Evolutionary conservation across 1,139 yeast species (phyloP).

Genomic region (Sugiyamaella japonica): DNA sequence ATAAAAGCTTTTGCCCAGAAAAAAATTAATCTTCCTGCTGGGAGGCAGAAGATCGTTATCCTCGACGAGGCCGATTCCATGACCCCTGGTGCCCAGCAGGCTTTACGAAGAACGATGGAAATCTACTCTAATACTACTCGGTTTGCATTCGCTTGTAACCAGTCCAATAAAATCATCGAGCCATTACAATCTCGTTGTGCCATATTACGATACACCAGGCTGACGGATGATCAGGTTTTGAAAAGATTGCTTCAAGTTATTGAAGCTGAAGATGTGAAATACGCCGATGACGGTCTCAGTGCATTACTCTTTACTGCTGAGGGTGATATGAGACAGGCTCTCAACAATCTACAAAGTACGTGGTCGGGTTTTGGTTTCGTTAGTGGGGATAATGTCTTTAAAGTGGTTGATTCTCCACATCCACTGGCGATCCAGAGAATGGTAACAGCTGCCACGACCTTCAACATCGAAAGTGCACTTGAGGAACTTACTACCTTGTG

Average conservation of each 20-base stretch:
- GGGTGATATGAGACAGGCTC: conserved; percentile 98
- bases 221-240: conserved; percentile 82
- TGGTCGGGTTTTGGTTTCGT: conserved; percentile 92
- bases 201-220: conserved; percentile 76
- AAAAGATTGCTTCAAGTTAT: conserved; percentile 72
- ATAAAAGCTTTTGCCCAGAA: conserved; percentile 96
- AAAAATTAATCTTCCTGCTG: conserved; percentile 71
- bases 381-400: conserved; percentile 86
- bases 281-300: conserved; percentile 86
- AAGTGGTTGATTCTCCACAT: conserved; percentile 95
- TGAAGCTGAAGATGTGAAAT: conserved; percentile 68
- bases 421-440: conserved; percentile 82
- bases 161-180: conserved; percentile 89
- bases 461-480: conserved; percentile 68
- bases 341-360: conserved; percentile 89
- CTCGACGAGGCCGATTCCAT: conserved; percentile 97
- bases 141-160: conserved; percentile 97
- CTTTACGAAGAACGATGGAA: conserved; percentile 96
- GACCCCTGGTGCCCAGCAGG: conserved; percentile 99
- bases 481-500: conserved; percentile 67
- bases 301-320: conserved; percentile 96
- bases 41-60: conserved; percentile 83
- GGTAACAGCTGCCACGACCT: conserved; percentile 53
- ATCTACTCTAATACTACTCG: conserved; percentile 90
- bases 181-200: conserved; percentile 98